These are phyloP conservation scores for Dryas octopetala DNA, from an alignment of 306 rosid genomes.

Conservation along the genomic window DNA sequence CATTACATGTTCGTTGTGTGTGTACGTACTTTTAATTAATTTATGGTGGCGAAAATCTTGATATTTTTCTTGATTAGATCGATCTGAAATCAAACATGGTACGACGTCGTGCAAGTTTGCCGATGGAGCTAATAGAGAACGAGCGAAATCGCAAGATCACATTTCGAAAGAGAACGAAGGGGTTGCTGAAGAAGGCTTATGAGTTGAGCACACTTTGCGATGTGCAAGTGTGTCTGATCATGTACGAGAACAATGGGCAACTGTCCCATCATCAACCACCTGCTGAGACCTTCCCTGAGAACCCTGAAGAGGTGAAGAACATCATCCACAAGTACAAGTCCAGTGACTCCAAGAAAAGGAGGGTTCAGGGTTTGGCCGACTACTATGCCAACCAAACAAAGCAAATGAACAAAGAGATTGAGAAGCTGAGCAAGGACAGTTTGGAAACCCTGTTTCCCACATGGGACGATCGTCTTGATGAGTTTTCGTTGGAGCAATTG, in stretches of 20 bases:
- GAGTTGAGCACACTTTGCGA: constrained; percentile 28
- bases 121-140: neutral
- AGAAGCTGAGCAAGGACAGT: neutral
- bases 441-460: neutral
- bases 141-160: constrained; percentile 6
- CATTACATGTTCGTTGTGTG: too few species aligned
- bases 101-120: constrained; percentile 5
- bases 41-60: too few species aligned
- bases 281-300: neutral
- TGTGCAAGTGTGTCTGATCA: constrained; percentile 22
- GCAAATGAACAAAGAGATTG: neutral
- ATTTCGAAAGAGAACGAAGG: constrained; percentile 19
- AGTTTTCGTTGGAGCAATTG: constrained; percentile 1
- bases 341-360: neutral
- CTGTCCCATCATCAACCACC: neutral
- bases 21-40: too few species aligned
- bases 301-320: neutral
- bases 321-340: constrained; percentile 9
- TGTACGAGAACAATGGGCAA: neutral
- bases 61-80: too few species aligned
- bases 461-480: constrained; percentile 10
- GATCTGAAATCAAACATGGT: constrained; percentile 5
- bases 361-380: neutral
- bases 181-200: constrained; percentile 19
- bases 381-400: constrained; percentile 1